A percentile compares a stretch with the other conserved stretches of the same genome.
phyloP scores from a whole-genome alignment of 768 basidiomycete species.

The Lyophyllum shimeji region DNA sequence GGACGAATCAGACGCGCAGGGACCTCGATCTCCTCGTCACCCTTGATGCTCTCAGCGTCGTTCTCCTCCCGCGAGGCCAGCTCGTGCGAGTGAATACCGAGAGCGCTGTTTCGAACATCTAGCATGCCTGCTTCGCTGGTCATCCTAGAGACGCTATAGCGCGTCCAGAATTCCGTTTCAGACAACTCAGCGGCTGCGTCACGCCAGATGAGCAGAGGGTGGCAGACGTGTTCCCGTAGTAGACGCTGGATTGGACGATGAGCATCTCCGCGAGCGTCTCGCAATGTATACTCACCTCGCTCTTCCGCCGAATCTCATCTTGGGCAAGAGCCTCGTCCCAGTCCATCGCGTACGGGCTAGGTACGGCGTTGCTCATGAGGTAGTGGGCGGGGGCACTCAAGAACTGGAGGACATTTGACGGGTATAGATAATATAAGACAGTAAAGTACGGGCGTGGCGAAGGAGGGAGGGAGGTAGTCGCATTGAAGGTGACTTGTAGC shows the following conservation, averaged over 20 bases:
- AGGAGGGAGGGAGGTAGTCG: conserved; percentile 52
- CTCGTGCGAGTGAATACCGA: conserved; percentile 43
- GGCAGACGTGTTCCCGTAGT: conserved; percentile 69
- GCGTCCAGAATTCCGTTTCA: conserved; percentile 65
- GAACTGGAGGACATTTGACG: conserved; percentile 84
- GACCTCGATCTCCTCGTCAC: conserved; percentile 11
- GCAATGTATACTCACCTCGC: conserved; percentile 51
- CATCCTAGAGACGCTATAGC: conserved; percentile 60
- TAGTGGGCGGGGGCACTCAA: conserved; percentile 68
- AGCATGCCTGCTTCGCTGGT: conserved; percentile 70
- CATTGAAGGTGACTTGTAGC: conserved; percentile 59
- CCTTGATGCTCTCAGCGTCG: not conserved
- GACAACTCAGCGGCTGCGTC: conserved; percentile 65
- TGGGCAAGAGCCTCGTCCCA: conserved; percentile 76
- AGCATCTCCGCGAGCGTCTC: not conserved
- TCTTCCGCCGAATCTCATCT: conserved; percentile 66
- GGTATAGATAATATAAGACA: conserved; percentile 86
- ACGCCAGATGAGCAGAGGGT: conserved; percentile 69
- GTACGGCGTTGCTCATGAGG: conserved; percentile 46
- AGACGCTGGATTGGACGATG: conserved; percentile 47
- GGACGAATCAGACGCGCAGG: conserved; percentile 31
- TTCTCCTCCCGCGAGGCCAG: conserved; percentile 1
- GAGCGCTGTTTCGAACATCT: conserved; percentile 54
- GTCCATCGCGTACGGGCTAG: conserved; percentile 61
- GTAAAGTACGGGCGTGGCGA: conserved; percentile 71